Percentiles rank a stretch among this genome's conserved stretches.
These are phyloP conservation scores for Paramecium bursaria DNA, from an alignment of 73 alveolate species.

Conservation along the genomic window DNA sequence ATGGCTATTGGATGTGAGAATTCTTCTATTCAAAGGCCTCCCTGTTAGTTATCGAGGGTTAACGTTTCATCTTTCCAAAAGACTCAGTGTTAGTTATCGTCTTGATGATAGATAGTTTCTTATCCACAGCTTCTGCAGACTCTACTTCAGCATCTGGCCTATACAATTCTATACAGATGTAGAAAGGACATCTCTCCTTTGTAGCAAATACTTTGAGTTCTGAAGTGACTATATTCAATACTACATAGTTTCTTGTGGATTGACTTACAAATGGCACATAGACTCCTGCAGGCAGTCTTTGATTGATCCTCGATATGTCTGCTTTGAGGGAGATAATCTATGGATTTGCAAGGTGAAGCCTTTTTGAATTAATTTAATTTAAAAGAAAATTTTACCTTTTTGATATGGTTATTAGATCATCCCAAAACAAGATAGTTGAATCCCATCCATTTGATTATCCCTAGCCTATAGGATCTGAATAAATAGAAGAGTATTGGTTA, in stretches of 20 bases:
- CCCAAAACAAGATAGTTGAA: conserved; percentile 54
- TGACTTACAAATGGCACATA: conserved; percentile 78
- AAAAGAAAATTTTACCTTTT: conserved; percentile 38
- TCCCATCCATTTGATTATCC: conserved; percentile 11
- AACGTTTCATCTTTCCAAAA: too few species aligned
- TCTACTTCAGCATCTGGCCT: conserved; percentile 76
- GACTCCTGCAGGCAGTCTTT: conserved; percentile 74
- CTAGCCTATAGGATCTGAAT: not conserved
- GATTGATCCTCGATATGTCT: conserved; percentile 67
- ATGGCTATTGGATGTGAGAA: not conserved
- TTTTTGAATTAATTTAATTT: conserved; percentile 41
- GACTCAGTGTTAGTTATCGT: too few species aligned
- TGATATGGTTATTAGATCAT: conserved; percentile 60
- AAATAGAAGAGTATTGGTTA: not conserved
- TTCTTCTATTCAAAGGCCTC: too few species aligned
- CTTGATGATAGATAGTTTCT: too few species aligned
- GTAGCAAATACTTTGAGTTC: conserved; percentile 77
- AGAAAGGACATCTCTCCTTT: conserved; percentile 78
- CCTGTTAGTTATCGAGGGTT: too few species aligned
- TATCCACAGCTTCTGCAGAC: conserved; percentile 6
- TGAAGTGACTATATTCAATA: conserved; percentile 70
- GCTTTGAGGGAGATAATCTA: conserved; percentile 60
- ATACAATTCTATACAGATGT: conserved; percentile 75
- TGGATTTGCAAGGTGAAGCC: conserved; percentile 69
- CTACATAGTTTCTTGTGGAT: conserved; percentile 69